Conservation (phyloP, 2,329 filamentous ascomycete genomes). For the Cercospora beticola region DNA sequence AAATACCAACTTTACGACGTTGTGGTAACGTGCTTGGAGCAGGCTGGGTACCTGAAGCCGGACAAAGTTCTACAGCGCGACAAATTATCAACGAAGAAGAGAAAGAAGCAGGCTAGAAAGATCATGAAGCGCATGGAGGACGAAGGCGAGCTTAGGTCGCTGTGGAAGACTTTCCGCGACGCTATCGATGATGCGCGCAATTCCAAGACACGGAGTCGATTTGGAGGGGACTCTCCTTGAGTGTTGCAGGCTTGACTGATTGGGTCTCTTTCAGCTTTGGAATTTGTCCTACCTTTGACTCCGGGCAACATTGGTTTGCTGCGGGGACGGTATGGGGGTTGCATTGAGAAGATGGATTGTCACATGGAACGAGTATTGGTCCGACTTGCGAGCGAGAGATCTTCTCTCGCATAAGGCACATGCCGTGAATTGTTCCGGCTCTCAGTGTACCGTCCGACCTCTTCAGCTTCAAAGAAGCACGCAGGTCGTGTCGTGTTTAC, state of each 20-base stretch:
- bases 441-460: neutral
- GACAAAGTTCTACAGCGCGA: constrained; percentile 62
- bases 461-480: neutral
- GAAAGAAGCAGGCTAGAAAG: constrained; percentile 59
- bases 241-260: neutral
- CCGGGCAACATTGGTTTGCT: neutral
- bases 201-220: constrained; percentile 41
- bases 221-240: constrained; percentile 5
- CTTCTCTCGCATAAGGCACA: neutral
- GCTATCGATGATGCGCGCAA: constrained; percentile 60
- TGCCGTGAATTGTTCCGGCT: neutral
- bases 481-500: neutral
- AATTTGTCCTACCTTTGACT: neutral
- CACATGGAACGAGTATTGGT: neutral
- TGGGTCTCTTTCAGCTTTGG: neutral
- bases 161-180: constrained; percentile 66
- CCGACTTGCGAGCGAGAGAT: neutral
- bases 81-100: constrained; percentile 59
- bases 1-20: constrained; percentile 70
- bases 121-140: constrained; percentile 65
- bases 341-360: neutral
- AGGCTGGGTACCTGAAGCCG: constrained; percentile 58
- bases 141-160: constrained; percentile 57
- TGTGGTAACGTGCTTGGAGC: constrained; percentile 62
- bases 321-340: neutral